Evolutionary conservation across 768 basidiomycete species (phyloP).

Genomic region (Leccinum fibrillosum): DNA sequence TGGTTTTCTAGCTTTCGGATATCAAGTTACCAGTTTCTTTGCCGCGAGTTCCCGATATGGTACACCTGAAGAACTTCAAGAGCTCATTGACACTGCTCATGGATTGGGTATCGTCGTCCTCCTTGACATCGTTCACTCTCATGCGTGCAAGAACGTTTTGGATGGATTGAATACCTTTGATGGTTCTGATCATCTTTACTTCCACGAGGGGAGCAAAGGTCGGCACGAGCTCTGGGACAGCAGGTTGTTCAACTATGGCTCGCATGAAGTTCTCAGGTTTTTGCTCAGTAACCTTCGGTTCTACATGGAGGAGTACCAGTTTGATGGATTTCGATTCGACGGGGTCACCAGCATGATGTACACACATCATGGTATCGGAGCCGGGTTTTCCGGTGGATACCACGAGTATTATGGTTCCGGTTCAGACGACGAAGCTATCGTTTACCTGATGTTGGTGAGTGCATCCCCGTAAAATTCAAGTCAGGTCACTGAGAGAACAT

Average conservation of each 20-base stretch:
- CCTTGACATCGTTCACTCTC: constrained; percentile 96
- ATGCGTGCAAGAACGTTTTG: constrained; percentile 95
- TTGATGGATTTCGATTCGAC: constrained; percentile 98
- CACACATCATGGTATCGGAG: constrained; percentile 93
- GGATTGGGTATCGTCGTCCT: constrained; percentile 90
- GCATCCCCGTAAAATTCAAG: neutral
- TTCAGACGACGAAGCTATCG: constrained; percentile 86
- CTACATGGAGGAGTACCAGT: constrained; percentile 92
- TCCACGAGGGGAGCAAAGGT: constrained; percentile 90
- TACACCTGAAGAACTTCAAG: constrained; percentile 91
- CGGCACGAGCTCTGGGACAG: constrained; percentile 98
- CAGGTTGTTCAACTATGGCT: constrained; percentile 93
- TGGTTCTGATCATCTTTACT: constrained; percentile 96
- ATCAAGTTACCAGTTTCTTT: constrained; percentile 97
- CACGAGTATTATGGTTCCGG: constrained; percentile 93
- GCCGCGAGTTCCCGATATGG: constrained; percentile 96
- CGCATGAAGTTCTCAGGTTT: constrained; percentile 93
- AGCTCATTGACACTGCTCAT: constrained; percentile 93
- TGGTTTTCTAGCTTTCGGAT: constrained; percentile 77
- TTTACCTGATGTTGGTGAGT: constrained; percentile 95
- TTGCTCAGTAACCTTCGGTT: constrained; percentile 92
- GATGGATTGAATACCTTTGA: constrained; percentile 97
- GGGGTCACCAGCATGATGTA: constrained; percentile 99
- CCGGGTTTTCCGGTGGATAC: constrained; percentile 97
- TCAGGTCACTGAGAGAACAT: constrained; percentile 6